A percentile compares a stretch with the other conserved stretches of the same genome.
Conservation (phyloP, 805 yeast genomes). For the Teunomyces kruisii region DNA sequence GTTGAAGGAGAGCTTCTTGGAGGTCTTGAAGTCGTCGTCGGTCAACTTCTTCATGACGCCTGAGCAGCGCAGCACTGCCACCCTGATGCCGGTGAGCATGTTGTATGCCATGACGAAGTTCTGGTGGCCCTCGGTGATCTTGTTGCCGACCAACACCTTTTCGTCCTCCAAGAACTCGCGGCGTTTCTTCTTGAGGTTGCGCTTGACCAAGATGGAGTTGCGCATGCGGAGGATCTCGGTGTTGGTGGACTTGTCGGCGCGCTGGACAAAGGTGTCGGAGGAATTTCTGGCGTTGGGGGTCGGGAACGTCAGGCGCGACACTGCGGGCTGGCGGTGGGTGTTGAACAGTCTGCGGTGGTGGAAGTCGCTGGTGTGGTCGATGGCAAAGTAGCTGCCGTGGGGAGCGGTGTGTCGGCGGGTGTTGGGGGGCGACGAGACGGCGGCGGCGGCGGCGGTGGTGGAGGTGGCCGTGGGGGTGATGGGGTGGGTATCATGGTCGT, state of each 20-base stretch:
- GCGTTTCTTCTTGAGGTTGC: conserved; percentile 42
- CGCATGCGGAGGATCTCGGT: conserved; percentile 53
- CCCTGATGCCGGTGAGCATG: conserved; percentile 95
- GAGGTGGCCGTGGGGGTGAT: background rate
- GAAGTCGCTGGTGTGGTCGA: background rate
- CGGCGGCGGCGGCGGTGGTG: background rate
- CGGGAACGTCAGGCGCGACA: conserved; percentile 2
- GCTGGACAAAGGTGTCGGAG: conserved; percentile 14
- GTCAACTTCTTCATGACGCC: conserved; percentile 75
- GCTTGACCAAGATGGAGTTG: conserved; percentile 44
- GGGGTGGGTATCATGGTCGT: background rate
- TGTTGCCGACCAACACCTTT: conserved; percentile 69
- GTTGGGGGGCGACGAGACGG: too few species aligned
- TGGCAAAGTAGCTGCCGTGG: background rate
- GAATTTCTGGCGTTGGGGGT: background rate
- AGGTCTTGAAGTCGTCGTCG: conserved; percentile 66
- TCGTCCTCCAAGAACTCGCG: conserved; percentile 49
- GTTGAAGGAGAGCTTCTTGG: conserved; percentile 83
- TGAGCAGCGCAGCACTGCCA: conserved; percentile 89
- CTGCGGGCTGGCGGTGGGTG: background rate
- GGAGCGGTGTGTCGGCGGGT: conserved; percentile 11
- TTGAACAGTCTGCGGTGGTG: background rate
- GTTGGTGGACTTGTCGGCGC: conserved; percentile 20
- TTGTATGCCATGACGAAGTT: conserved; percentile 93
- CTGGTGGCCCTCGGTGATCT: conserved; percentile 88